Conservation (phyloP, 2,329 filamentous ascomycete species). For the Exophiala lecanii-corni region DNA sequence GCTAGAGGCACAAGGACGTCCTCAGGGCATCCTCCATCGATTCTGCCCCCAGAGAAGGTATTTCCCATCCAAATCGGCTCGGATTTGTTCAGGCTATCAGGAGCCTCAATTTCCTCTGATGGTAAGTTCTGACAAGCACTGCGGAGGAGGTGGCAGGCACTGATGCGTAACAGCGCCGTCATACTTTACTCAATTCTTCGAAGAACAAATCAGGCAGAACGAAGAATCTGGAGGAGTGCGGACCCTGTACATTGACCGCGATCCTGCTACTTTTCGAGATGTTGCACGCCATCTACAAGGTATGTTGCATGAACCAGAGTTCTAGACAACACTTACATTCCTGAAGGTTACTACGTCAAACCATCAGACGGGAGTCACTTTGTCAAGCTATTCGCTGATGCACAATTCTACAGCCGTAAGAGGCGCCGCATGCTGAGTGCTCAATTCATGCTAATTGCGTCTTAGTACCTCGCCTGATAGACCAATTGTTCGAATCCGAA, state of each 20-base stretch:
- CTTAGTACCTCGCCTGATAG: constrained; percentile 78
- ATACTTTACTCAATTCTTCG: constrained; percentile 93
- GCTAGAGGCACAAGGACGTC: constrained; percentile 19
- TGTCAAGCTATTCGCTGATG: constrained; percentile 87
- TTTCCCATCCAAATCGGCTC: constrained; percentile 68
- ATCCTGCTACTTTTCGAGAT: constrained; percentile 81
- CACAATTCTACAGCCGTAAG: constrained; percentile 85
- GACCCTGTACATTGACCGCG: constrained; percentile 91
- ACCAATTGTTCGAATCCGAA: constrained; percentile 83
- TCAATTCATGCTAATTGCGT: constrained; percentile 15
- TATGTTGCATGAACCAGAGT: constrained; percentile 28
- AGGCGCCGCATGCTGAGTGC: constrained; percentile 6
- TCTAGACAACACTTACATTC: too few relatives aligned
- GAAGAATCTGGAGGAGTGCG: constrained; percentile 60
- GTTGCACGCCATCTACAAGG: constrained; percentile 86
- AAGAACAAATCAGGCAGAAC: constrained; percentile 67
- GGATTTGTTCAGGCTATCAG: constrained; percentile 63
- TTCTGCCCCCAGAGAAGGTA: constrained; percentile 55
- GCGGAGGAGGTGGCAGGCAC: constrained; percentile 2
- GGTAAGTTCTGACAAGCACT: constrained; percentile 46
- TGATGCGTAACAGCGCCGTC: constrained; percentile 68
- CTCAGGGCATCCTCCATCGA: constrained; percentile 24
- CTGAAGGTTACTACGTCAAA: constrained; percentile 69
- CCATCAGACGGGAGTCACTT: constrained; percentile 81
- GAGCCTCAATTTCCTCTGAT: constrained; percentile 67